Base-by-base conservation (phyloP, 2,329 filamentous ascomycete species). In the Fusarium clavum region DNA sequence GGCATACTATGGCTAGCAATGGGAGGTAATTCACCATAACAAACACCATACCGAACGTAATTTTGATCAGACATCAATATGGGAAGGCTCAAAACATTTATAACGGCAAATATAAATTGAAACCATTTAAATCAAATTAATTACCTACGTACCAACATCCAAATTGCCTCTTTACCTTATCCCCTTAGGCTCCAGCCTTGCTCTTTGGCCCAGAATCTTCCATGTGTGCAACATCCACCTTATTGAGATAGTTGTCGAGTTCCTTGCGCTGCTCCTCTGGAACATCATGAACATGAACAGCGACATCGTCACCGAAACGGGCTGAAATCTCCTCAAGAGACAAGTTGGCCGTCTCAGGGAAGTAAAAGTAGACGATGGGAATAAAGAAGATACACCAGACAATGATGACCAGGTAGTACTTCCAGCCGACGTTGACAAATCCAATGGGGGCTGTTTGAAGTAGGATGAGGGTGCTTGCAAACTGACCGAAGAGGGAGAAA, bases 401-500 rank as follows among this genome's bases (percentile, higher is more conserved):
- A 29, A 84, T 83, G 30, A 84, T 81, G 40, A 85, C 79, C 2
- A 85, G 77, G 65, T 84, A 85, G 74, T 83, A 85, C 72, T 83
- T 85, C 84, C 83, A 86, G 4, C 82, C 83, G 3, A 83, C 78
- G 13, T 80, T 75, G 18, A 77, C 78, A 65, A 85, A 82, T 1
- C 80, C 73, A 24, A 72, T 71, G 0, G 73, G 72, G 0, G 72
- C 73, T 1, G 82, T 84, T 66, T 86, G 81, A 6, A 86, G 77
- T 1, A 85, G 76, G 30, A 86, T 82, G 5, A 86, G 76, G 1
- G 83, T 85, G 4, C 51, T 63, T 0, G 82, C 79, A 70, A 84
- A 84, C 59, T 84, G 83, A 20, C 84, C 84, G 51, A 86, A 85
- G 5, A 86, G 69, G 0, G 82, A 83, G 70, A 85, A 84, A 0